Evolutionary conservation across 148 eudicot genomes (phyloP).

Genomic region (Vaccinium corymbosum): DNA sequence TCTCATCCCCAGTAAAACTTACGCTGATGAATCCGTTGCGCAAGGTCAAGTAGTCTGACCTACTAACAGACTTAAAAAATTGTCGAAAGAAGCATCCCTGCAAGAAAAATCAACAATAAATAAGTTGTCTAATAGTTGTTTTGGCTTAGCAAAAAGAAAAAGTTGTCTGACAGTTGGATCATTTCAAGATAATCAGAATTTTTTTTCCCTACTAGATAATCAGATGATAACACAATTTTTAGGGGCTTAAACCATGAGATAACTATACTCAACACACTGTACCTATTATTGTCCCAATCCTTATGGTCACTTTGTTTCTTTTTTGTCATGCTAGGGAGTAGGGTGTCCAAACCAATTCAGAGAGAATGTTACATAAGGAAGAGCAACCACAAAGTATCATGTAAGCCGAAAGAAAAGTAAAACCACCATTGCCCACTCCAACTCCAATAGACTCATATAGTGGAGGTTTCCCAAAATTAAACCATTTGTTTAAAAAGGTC

Average conservation of each 20-base stretch:
- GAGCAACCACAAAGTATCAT: background rate
- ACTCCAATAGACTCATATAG: background rate
- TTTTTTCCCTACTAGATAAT: background rate
- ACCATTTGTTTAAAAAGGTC: background rate
- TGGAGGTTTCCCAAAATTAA: background rate
- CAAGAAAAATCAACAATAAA: background rate
- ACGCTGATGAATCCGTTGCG: slow-evolving; percentile 87
- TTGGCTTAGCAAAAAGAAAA: background rate
- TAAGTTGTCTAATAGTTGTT: background rate
- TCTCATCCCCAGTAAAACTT: slow-evolving; percentile 27
- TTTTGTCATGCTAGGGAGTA: background rate
- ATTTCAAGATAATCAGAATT: background rate
- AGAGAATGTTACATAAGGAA: background rate
- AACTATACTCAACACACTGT: background rate
- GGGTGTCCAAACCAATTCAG: background rate
- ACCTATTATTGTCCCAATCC: background rate
- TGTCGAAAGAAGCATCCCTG: slow-evolving; percentile 93
- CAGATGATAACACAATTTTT: background rate
- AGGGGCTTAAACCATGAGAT: slow-evolving; percentile 4
- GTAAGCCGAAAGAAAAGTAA: background rate
- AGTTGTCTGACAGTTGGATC: background rate
- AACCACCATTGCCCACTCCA: background rate
- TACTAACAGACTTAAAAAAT: slow-evolving; percentile 75
- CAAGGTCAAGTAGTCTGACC: slow-evolving; percentile 79
- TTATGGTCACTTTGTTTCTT: background rate